phyloP scores from a whole-genome alignment of 768 basidiomycete species.

The Trametes maxima region DNA sequence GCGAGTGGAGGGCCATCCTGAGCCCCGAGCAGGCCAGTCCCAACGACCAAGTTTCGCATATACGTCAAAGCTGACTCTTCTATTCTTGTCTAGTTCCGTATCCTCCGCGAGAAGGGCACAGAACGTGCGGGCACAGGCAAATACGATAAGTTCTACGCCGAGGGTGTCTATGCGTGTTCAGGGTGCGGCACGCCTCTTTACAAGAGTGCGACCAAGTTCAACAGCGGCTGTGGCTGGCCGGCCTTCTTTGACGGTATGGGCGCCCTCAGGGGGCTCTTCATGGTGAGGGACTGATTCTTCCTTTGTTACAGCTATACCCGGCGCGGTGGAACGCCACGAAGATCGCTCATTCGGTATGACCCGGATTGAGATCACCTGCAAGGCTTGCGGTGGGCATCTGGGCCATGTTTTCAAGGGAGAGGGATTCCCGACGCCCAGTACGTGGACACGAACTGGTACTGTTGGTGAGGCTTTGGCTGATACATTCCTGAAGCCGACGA shows the following conservation, averaged over 20 bases:
- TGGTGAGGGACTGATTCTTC: slow-evolving; percentile 3
- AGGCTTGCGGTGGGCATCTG: slow-evolving; percentile 90
- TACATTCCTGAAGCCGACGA: slow-evolving; percentile 60
- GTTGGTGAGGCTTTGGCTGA: background rate
- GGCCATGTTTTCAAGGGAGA: slow-evolving; percentile 97
- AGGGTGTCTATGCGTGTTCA: slow-evolving; percentile 77
- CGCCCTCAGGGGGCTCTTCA: background rate
- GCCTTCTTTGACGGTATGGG: slow-evolving; percentile 87
- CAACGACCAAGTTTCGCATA: background rate
- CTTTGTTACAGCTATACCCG: slow-evolving; percentile 71
- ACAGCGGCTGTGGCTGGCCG: slow-evolving; percentile 96
- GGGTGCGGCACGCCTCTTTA: slow-evolving; percentile 85
- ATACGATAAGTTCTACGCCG: slow-evolving; percentile 67
- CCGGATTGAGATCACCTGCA: slow-evolving; percentile 86
- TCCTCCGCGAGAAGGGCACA: slow-evolving; percentile 87
- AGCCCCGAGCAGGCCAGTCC: slow-evolving; percentile 75
- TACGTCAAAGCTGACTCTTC: background rate
- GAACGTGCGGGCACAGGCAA: slow-evolving; percentile 77
- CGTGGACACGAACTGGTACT: slow-evolving; percentile 27
- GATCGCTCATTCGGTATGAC: slow-evolving; percentile 67
- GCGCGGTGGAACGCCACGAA: slow-evolving; percentile 79
- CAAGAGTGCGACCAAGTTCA: slow-evolving; percentile 88
- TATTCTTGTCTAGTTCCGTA: slow-evolving; percentile 61
- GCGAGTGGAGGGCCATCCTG: slow-evolving; percentile 84
- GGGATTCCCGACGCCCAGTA: slow-evolving; percentile 77